These are phyloP conservation scores for Naganishia vishniacii DNA, from an alignment of 768 basidiomycete species.

Conservation along the genomic window DNA sequence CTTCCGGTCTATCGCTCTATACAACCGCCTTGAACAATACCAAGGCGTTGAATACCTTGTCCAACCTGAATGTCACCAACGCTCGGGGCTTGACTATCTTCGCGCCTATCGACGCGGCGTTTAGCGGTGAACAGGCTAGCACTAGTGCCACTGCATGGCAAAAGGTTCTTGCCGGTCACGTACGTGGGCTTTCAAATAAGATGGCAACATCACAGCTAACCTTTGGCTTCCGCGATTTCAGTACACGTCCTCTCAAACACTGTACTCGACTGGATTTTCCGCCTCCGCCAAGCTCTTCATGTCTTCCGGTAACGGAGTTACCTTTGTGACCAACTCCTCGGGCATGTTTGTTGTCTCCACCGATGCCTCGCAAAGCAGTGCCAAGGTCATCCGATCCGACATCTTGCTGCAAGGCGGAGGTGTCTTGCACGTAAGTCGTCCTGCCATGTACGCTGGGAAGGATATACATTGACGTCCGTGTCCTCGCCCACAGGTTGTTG, in stretches of 20 bases:
- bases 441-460: not conserved
- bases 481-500: constrained; percentile 5
- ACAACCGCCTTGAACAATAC: constrained; percentile 24
- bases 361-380: constrained; percentile 8
- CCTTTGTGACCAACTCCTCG: constrained; percentile 24
- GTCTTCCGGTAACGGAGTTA: constrained; percentile 21
- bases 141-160: constrained; percentile 18
- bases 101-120: constrained; percentile 26
- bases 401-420: constrained; percentile 28
- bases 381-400: constrained; percentile 28
- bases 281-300: constrained; percentile 22
- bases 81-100: constrained; percentile 27
- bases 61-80: constrained; percentile 5
- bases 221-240: constrained; percentile 2
- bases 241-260: constrained; percentile 27
- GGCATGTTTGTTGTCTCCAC: constrained; percentile 22
- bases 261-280: constrained; percentile 26
- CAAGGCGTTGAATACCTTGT: constrained; percentile 23
- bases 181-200: not conserved
- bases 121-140: constrained; percentile 19
- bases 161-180: constrained; percentile 27
- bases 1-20: constrained; percentile 26
- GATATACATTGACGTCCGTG: not conserved
- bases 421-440: constrained; percentile 27
- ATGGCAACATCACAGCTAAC: not conserved